Evolutionary conservation across 352 stramenopile genomes (phyloP), one percentile per base, ranked within the genome.

Genomic region (Phytophthora foliorum): DNA sequence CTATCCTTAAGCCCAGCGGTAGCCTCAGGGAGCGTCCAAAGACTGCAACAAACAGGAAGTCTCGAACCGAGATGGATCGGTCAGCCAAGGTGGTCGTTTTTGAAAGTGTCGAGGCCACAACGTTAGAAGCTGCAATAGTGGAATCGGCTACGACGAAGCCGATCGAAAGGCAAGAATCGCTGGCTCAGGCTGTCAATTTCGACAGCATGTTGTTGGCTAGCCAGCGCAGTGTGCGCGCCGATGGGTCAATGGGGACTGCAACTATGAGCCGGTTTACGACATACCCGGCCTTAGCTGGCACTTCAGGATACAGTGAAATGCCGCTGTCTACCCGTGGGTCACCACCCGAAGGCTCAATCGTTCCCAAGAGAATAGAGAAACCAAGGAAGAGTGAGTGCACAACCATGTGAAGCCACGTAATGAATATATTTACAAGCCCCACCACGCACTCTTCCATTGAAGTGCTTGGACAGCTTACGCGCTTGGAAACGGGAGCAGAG

Each of bases 321-420:
- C 27, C 39, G 13, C 4, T 27, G 24, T 24, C 54, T n/a, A 41
- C 34, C 17, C 27, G 38, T 39, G 29, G 27, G 0, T n/a, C 53
- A 21, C 13, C 32, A 48, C 4, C n/a, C 2, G 48, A 63, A 53
- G 50, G 16, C 19, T 42, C 13, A 2, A 59, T 31, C 9, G 60
- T 70, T 7, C 64, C 59, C 17, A 73, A 77, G 34, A 38, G 34
- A 36, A 68, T 61, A 52, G 55, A 74, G 13, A 77, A 71, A 21
- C 64, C 48, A 8, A 67, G 53, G 36, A 77, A 70, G 51, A 71
- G 59, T 44, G 69, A 68, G 11, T 77, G 69, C 36, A 57, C 41
- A 16, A 39, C 63, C 16, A 74, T 69, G 54, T 77, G 52, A 70
- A 51, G 11, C 11, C 34, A 3, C 34, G 34, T 39, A 45, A n/a